Conservation (phyloP, 495 filamentous ascomycete species). For the Tuber calosporum region DNA sequence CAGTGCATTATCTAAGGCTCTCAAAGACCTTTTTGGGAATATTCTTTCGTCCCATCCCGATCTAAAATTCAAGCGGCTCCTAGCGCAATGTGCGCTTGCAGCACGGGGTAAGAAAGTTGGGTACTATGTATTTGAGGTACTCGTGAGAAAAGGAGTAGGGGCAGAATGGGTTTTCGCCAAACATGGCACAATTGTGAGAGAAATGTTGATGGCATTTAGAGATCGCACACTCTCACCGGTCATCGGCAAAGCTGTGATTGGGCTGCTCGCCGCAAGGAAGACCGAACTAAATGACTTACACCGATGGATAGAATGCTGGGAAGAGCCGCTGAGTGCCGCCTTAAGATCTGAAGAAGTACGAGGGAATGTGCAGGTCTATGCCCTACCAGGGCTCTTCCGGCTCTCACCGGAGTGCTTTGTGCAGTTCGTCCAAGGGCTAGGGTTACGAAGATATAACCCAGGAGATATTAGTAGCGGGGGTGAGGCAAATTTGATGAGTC, state of each 20-base stretch:
- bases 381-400: conserved; percentile 66
- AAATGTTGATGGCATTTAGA: conserved; percentile 19
- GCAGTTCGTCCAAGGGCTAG: conserved; percentile 50
- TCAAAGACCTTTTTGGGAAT: conserved; percentile 36
- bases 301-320: conserved; percentile 28
- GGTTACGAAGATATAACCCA: conserved; percentile 35
- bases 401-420: conserved; percentile 51
- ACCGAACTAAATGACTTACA: conserved; percentile 13
- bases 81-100: conserved; percentile 5
- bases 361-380: conserved; percentile 61
- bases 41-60: conserved; percentile 15
- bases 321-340: conserved; percentile 15
- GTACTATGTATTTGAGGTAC: conserved; percentile 33
- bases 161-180: conserved; percentile 13
- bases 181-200: conserved; percentile 13
- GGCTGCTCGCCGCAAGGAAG: conserved; percentile 16
- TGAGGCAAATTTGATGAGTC: conserved; percentile 50
- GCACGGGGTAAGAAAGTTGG: conserved; percentile 23
- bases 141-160: conserved; percentile 16
- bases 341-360: conserved; percentile 21
- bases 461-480: conserved; percentile 41
- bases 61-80: neutral
- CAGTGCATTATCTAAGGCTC: conserved; percentile 31
- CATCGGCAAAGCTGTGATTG: conserved; percentile 33
- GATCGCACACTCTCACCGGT: conserved; percentile 33